phyloP scores from a whole-genome alignment of 257 asterid species.

The Linderniella brevidens region DNA sequence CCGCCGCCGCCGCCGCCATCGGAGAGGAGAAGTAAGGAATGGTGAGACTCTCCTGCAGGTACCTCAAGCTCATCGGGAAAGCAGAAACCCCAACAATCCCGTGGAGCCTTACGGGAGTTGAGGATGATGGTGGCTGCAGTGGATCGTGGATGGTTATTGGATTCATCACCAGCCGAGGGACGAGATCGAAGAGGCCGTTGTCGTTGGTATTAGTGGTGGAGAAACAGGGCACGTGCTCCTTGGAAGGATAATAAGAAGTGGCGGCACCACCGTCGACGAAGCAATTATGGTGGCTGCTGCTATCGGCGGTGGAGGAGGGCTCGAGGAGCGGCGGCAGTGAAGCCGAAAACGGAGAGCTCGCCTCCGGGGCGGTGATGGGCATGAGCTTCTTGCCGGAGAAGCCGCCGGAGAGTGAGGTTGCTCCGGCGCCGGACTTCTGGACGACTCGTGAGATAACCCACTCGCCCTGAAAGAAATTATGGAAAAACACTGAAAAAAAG shows the following conservation, averaged over 20 bases:
- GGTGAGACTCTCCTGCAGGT: no score
- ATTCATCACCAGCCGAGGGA: constrained; percentile 12
- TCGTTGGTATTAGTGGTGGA: constrained; percentile 47
- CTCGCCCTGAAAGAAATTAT: constrained; percentile 1
- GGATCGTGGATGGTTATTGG: no score
- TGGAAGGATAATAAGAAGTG: constrained; percentile 3
- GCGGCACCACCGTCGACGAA: constrained; percentile 24
- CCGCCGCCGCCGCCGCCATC: no score
- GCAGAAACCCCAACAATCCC: no score
- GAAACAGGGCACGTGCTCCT: constrained; percentile 99
- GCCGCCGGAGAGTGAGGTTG: background rate
- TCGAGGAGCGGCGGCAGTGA: constrained; percentile 64
- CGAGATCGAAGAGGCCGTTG: constrained; percentile 23
- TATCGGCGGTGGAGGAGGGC: constrained; percentile 21
- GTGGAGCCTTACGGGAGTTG: no score
- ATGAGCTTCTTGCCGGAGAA: constrained; percentile 1
- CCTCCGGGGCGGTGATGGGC: background rate
- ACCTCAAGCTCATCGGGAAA: no score
- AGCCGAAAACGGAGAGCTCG: constrained; percentile 46
- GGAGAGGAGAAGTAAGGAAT: no score
- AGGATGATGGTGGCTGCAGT: no score
- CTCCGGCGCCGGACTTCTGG: constrained; percentile 3
- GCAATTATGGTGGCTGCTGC: constrained; percentile 13
- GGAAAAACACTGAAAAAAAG: no score
- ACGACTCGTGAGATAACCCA: constrained; percentile 4